Evolutionary conservation across 2,329 filamentous ascomycete species (phyloP), one percentile per base, ranked within the genome.

Genomic region (Rhinocladiella mackenziei): DNA sequence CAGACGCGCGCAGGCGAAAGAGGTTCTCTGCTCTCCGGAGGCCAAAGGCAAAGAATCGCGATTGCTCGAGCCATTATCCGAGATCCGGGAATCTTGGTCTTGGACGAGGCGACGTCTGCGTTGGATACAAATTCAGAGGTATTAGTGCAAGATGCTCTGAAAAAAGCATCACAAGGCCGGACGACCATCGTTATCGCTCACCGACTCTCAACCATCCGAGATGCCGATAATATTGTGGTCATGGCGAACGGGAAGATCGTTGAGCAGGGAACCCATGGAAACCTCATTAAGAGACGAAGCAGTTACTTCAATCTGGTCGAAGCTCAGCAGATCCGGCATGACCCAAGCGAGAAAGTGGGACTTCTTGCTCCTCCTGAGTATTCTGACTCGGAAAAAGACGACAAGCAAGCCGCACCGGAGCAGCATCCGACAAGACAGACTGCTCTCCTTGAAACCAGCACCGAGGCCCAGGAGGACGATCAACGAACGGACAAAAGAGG

Each of bases 141-240:
- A 33, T 84, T 94, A 6, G 91, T 98, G 1, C 92, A 97, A 64
- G 87, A 87, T 30, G 92, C 92, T 13, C 75, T 98, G 6, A 89
- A 97, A 58, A 83, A 79, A 37, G 92, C 91, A 18, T 78, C 89
- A 1, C 76, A 84, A 52, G 91, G 89, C 18, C 80, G 92, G 41
- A 98, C 92, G 0, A 97, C 92, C 2, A 95, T 97, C 57, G 86
- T 89, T 5, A 97, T 98, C 64, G 92, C 92, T 32, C 92, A 98
- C 69, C 83, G 91, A 56, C 74, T 98, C 6, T 95, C 89, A 1
- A 98, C 92, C 5, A 95, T 98, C 70, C 89, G 82, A 65, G 83
- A 89, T 53, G 91, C 91, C 0, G 85, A 97, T 65, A 96, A 95
- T 59, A 98, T 98, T 56, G 86, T 97, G 9, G 91, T 96, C 52